Base-by-base conservation (phyloP, 1,284 basidiomycete genomes). In the Trametes pubescens region DNA sequence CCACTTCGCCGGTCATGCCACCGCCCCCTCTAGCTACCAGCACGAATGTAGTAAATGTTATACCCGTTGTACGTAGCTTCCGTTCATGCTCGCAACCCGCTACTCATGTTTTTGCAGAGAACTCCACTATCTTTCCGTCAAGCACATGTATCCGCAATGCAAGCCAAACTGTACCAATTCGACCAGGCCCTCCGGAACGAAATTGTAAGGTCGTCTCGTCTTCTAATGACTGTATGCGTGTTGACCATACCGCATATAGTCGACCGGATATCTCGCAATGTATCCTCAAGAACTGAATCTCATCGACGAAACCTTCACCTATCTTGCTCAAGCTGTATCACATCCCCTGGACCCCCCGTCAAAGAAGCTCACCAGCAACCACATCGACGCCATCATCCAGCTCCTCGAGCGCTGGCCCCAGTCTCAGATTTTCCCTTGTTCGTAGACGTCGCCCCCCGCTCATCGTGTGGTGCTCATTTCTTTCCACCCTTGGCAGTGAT, bases 141-240 rank as follows among this genome's bases (percentile, higher is more conserved):
- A 79, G 93, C 91, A 16, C 98, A 97, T 75, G 84, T 98, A n/a
- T 74, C 82, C 14, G 94, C 94, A 4, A 95, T 97, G 83, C 90
- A 89, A 72, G 82, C 82, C 40, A 99, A 99, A 79, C 76, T 98
- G 24, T 81, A 85, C 57, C 91, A 97, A 74, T 88, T 98, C 61
- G 89, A 96, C 73, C 87, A 90, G 46, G 85, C 81, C 32, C 79
- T 95, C 58, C 84, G 84, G 60, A 80, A 84, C 65, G 90, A 91
- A 74, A 89, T 86, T 61, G 90, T 91, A 69, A 69, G 87, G 71
- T 22, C 22, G 18, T 21, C 22, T 52, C 24, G 38, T 38, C 2
- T n/a, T 7, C 10, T 8, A 2, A 8, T 21, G 10, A 24, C 4
- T 16, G 26, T 44, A 38, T 53, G 52, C 61, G 38, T 24, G 51